phyloP scores from a whole-genome alignment of 2,329 filamentous ascomycete genomes.

The Penicillium sp. region DNA sequence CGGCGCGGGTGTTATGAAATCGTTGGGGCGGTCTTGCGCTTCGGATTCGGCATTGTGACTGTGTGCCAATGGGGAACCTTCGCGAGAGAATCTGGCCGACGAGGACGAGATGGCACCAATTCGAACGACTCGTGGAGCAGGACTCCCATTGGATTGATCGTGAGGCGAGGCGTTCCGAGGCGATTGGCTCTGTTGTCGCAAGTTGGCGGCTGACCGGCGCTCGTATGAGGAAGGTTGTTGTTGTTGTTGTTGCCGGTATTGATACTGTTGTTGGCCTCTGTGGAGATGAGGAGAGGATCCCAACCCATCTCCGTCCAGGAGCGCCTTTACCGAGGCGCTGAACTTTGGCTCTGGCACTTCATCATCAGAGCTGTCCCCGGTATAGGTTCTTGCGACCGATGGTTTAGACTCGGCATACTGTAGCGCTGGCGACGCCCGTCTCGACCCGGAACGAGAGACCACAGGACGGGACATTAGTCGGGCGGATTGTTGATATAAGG shows the following conservation, averaged over 20 bases:
- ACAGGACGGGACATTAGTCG: conserved; percentile 36
- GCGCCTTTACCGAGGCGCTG: conserved; percentile 82
- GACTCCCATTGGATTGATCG: conserved; percentile 37
- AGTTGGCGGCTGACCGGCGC: conserved; percentile 21
- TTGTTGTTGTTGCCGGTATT: conserved; percentile 15
- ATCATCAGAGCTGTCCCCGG: conserved; percentile 86
- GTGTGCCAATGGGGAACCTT: conserved; percentile 36
- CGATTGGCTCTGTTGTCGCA: conserved; percentile 29
- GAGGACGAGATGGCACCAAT: conserved; percentile 30
- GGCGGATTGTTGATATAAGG: conserved; percentile 30
- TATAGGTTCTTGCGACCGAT: conserved; percentile 27
- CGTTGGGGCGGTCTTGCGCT: conserved; percentile 22
- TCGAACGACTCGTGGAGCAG: conserved; percentile 38
- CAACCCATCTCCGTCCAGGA: conserved; percentile 55
- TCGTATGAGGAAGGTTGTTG: conserved; percentile 19
- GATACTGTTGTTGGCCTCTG: conserved; percentile 20
- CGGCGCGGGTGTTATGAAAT: conserved; percentile 45
- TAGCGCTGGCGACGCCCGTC: conserved; percentile 29
- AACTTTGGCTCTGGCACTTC: conserved; percentile 88
- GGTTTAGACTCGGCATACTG: conserved; percentile 14
- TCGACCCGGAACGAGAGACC: conserved; percentile 29
- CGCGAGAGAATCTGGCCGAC: conserved; percentile 27
- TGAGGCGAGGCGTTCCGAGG: conserved; percentile 33
- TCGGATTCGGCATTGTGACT: conserved; percentile 28
- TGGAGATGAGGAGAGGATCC: conserved; percentile 44